Conservation (phyloP, 805 yeast species). For the Metschnikowia gelsemii region DNA sequence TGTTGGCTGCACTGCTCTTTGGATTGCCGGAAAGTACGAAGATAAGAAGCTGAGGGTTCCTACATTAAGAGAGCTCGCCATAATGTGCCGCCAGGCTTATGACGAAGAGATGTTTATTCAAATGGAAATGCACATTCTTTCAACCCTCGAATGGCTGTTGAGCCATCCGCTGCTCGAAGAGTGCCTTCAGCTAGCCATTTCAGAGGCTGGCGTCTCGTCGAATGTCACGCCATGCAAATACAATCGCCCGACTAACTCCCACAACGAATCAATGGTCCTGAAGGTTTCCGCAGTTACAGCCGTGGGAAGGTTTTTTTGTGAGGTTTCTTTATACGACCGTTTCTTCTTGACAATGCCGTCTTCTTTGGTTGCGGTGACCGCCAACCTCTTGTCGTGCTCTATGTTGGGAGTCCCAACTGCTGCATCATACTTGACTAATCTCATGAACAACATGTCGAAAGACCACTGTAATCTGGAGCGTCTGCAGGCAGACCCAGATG, state of each 20-base stretch:
- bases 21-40: slow-evolving; percentile 53
- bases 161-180: slow-evolving; percentile 54
- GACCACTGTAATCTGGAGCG: slow-evolving; percentile 2
- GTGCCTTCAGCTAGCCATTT: slow-evolving; percentile 44
- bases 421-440: slow-evolving; percentile 13
- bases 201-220: slow-evolving; percentile 30
- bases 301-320: slow-evolving; percentile 54
- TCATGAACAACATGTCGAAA: slow-evolving; percentile 8
- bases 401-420: slow-evolving; percentile 51
- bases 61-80: slow-evolving; percentile 50
- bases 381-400: slow-evolving; percentile 53
- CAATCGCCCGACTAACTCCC: slow-evolving; percentile 20
- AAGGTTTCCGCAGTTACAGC: slow-evolving; percentile 54
- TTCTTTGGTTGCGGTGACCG: slow-evolving; percentile 49
- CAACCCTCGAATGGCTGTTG: slow-evolving; percentile 44
- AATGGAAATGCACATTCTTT: slow-evolving; percentile 45
- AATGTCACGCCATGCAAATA: slow-evolving; percentile 26
- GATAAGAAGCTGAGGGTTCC: slow-evolving; percentile 61
- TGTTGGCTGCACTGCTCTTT: slow-evolving; percentile 48
- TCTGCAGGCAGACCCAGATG: slow-evolving; percentile 29
- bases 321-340: slow-evolving; percentile 51
- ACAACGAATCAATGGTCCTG: slow-evolving; percentile 22
- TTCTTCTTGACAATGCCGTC: slow-evolving; percentile 46
- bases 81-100: slow-evolving; percentile 59
- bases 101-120: slow-evolving; percentile 53